Base-by-base conservation (phyloP, 1,284 basidiomycete genomes). In the Rhizoctonia solani region DNA sequence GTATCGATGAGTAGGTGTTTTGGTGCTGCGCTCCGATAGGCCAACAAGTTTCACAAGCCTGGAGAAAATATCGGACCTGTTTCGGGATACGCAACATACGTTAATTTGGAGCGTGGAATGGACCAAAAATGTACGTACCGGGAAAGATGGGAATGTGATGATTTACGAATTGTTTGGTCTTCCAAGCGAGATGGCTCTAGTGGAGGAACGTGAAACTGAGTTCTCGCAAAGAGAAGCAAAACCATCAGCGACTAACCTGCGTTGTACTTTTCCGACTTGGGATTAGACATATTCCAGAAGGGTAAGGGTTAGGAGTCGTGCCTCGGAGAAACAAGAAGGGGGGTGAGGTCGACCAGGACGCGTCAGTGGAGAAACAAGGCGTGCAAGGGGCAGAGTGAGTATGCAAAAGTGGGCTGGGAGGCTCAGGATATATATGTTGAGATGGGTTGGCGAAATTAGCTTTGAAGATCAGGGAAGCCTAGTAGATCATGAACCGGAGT, bases 1-100 rank as follows among this genome's bases (percentile, higher is more conserved):
- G 32, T 25, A 14, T 13, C 23, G 46, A 23, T 4, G 5, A 3
- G 11, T 30, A 23, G 49, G 34, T 30, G 46, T 4, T 46, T 50
- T 50, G 47, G 23, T n/a, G 32, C 30, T 23, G 30, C 44, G 58
- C 14, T 34, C 42, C 29, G 25, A 21, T n/a, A 59, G 41, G 21
- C 30, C 44, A 11, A 61, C 29, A 27, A 61, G 58, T 39, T 52
- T 61, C 58, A 61, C 58, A 30, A 61, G 32, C 47, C 32, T 61
- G 30, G 30, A 34, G 29, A 61, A 37, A 21, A 61, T 49, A 37
- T 61, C 58, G 21, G 58, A 34, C 44, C 58, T 61, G 27, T 30
- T 21, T 49, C 23, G 5, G 14, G 13, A 55, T 9, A 44, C 16
- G 44, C 16, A 56, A 42, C 14, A 6, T 46, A 47, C n/a, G 32